Percentiles rank a stretch among this genome's conserved stretches.
Conservation (phyloP, 768 basidiomycete species). For the Hemileccinum rubropunctum region DNA sequence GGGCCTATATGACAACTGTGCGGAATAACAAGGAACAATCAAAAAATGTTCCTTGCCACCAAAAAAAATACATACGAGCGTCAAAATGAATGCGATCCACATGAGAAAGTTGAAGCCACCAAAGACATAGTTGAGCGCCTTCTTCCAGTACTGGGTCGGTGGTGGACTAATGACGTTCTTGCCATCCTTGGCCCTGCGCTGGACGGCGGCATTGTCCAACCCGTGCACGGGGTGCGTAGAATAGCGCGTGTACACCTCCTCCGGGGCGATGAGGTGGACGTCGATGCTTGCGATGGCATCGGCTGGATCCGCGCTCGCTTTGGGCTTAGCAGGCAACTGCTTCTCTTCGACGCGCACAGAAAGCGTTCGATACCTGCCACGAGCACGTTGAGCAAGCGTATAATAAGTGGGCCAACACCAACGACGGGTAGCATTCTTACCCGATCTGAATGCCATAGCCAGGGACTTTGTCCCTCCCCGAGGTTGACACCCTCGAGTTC, state of each 20-base stretch:
- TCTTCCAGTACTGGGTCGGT: conserved; percentile 45
- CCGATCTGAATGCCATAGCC: conserved; percentile 31
- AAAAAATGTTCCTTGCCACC: background rate
- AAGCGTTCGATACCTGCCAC: conserved; percentile 39
- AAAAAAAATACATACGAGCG: conserved; percentile 30
- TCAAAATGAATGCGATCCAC: conserved; percentile 49
- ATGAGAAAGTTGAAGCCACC: conserved; percentile 57
- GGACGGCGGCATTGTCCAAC: conserved; percentile 41
- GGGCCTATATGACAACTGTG: conserved; percentile 48
- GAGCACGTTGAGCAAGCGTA: background rate
- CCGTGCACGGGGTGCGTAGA: conserved; percentile 43
- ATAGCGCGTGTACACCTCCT: conserved; percentile 44
- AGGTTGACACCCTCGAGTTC: conserved; percentile 13
- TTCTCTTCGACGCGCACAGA: conserved; percentile 41
- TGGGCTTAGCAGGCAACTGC: conserved; percentile 15
- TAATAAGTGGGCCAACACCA: background rate
- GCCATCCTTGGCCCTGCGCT: conserved; percentile 35
- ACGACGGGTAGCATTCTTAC: background rate
- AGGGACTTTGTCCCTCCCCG: conserved; percentile 12
- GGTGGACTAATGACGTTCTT: conserved; percentile 50
- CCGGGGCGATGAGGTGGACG: conserved; percentile 41
- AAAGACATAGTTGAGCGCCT: conserved; percentile 50
- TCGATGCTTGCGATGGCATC: conserved; percentile 44
- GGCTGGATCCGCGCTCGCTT: conserved; percentile 29
- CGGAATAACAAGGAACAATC: conserved; percentile 12